Base-by-base conservation (phyloP, 441 rosid genomes). In the Brassica hybrid region DNA sequence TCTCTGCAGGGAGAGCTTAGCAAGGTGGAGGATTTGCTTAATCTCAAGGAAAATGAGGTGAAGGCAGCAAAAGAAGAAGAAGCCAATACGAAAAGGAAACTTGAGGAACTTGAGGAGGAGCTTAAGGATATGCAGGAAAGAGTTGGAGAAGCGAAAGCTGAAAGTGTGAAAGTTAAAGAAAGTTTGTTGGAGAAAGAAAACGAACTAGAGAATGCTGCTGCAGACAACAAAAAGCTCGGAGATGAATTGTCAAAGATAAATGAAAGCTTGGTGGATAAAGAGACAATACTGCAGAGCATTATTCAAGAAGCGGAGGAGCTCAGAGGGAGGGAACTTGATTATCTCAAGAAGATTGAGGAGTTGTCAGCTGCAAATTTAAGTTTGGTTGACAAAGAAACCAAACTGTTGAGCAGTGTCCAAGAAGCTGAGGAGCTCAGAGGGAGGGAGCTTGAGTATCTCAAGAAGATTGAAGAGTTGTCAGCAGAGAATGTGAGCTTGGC, bases 61-160 rank as follows among this genome's bases (percentile, higher is more conserved):
- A 69, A 59, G 67, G 86, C 84, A 66, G 78, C 80, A 13, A 86
- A 83, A 83, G 89, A 88, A 76, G 97, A 87, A 83, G 96, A 87
- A 84, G 85, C 84, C 82, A 79, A 65, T 70, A 81, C 88, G 71
- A 93, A 84, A 81, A 87, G 76, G 72, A 85, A 85, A 77, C 75
- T 89, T 59, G 83, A 87, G 82, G 87, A 90, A 81, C 90, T 84
- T 60, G 97, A 91, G 89, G 87, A 88, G 63, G 97, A 91, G 85
- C 87, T 85, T 69, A 78, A 88, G 75, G 81, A 82, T 66, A 73
- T 91, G 81, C 91, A 86, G 69, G 93, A 86, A 80, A 77, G 88
- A 65, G 84, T 88, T 50, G 91, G 83, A 70, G 90, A 83, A 70
- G 85, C 79, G 2, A 86, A 83, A 81, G 73, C 80, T 63, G 91